Base-by-base conservation (phyloP, 768 basidiomycete genomes). In the Amanita exitialis region DNA sequence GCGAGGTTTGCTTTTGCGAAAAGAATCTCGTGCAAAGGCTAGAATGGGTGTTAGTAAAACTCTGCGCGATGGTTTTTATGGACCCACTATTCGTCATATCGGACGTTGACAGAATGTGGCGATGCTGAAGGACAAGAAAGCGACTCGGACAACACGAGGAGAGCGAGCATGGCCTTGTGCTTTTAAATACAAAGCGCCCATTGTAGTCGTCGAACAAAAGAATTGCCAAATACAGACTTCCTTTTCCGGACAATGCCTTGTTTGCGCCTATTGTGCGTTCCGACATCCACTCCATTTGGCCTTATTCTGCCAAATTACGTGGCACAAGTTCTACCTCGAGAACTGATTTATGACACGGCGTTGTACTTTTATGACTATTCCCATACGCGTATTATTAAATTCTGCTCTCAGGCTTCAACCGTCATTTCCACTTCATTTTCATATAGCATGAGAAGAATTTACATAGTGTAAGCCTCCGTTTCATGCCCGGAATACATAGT, bases 1-100 rank as follows among this genome's bases (percentile, higher is more conserved):
- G 49, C 63, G 66, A 34, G 64, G 63, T 49, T 65, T 66, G 32
- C 61, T 57, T 52, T 59, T 64, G 44, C 64, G 58, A 32, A 37
- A 9, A 5, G 60, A 56, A 49, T 67, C 67, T 54, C 64, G 61
- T 54, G 65, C 65, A 56, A 65, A 64, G 49, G 67, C 65, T 67
- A 46, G 0, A 32, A 34, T 8, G 18, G 25, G 25, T 0, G 53
- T 56, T 15, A 59, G 47, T 47, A 12, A 20, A 23, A 38, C 23
- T 18, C 39, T n/a, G 46, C 37, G 18, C 28, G 52, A 38, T 27
- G 41, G 5, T 15, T 27, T 28, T n/a, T 42, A 44, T 21, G 27
- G 15, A 62, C 67, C 54, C 48, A 67, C 66, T 66, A 45, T 50
- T 62, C n/a, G 50, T 51, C 50, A 51, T 51, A 28, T 36, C 34